phyloP scores from a whole-genome alignment of 2,329 filamentous ascomycete genomes.

The Cercospora sp. region DNA sequence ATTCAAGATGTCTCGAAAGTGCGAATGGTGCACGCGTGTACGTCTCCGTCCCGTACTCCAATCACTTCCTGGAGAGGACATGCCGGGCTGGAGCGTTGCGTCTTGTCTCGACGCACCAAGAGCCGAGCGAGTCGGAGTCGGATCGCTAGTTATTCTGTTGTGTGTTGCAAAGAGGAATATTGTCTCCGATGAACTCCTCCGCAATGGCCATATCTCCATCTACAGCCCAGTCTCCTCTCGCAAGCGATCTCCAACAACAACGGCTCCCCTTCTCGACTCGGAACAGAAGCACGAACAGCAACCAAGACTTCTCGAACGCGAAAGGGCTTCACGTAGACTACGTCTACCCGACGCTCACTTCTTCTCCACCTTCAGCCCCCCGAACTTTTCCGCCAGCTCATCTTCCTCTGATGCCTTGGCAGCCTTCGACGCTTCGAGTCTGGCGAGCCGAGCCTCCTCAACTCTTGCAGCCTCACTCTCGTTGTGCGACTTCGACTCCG shows the following conservation, averaged over 20 bases:
- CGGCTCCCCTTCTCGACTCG: neutral
- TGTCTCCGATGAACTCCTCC: neutral
- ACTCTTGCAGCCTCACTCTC: neutral
- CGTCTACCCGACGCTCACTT: neutral
- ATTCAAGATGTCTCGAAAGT: neutral
- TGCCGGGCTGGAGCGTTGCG: too few species aligned
- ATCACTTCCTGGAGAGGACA: neutral
- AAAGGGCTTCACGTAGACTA: neutral
- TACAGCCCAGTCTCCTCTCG: neutral
- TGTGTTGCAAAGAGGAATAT: too few species aligned
- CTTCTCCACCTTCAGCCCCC: neutral
- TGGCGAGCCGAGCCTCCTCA: neutral
- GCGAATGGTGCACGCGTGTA: neutral
- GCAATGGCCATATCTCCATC: neutral
- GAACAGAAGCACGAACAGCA: neutral
- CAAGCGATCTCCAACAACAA: neutral
- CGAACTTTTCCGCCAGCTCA: neutral
- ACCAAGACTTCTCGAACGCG: neutral
- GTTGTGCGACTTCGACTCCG: neutral
- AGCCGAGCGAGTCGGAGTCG: too few species aligned
- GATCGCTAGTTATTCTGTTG: too few species aligned
- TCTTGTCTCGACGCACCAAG: too few species aligned
- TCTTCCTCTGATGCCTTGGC: neutral
- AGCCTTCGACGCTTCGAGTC: neutral
- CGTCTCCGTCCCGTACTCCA: neutral